Percentiles rank a stretch among this genome's conserved stretches.
Conservation (phyloP, 306 rosid species). For the Prunus mume region DNA sequence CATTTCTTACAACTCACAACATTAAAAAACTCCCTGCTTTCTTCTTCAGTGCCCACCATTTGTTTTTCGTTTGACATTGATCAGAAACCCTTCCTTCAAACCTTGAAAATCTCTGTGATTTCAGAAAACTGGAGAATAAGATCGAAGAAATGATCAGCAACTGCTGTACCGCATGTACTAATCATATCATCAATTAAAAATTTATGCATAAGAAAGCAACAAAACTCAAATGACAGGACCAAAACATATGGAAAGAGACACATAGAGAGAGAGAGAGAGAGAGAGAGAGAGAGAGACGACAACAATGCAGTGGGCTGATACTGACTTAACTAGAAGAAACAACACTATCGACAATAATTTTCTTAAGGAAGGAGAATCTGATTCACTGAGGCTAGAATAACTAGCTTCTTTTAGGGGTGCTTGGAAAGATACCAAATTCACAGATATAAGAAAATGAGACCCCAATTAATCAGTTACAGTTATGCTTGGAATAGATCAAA, state of each 20-base stretch:
- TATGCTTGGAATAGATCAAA: not conserved
- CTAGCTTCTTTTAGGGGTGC: not conserved
- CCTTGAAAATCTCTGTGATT: slow-evolving; percentile 15
- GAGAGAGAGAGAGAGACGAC: not conserved
- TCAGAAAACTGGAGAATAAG: not conserved
- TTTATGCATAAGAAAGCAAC: not conserved
- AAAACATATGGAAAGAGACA: too few species aligned
- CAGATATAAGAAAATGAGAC: not conserved
- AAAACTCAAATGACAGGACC: not conserved
- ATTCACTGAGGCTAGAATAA: not conserved
- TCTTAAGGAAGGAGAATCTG: not conserved
- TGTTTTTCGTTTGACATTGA: slow-evolving; percentile 22
- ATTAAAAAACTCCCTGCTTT: slow-evolving; percentile 2
- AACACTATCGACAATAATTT: not conserved
- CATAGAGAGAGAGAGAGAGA: too few species aligned
- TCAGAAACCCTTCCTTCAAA: slow-evolving; percentile 10
- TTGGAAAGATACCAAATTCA: not conserved
- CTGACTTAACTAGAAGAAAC: not conserved
- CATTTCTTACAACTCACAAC: slow-evolving; percentile 27
- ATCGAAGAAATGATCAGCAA: slow-evolving; percentile 14
- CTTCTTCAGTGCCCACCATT: slow-evolving; percentile 12
- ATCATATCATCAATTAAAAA: not conserved
- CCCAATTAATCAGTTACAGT: not conserved
- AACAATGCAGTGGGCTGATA: not conserved
- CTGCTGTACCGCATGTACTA: not conserved